Base-by-base conservation (phyloP, 2,329 filamentous ascomycete genomes). In the Pestalotiopsis sp. region DNA sequence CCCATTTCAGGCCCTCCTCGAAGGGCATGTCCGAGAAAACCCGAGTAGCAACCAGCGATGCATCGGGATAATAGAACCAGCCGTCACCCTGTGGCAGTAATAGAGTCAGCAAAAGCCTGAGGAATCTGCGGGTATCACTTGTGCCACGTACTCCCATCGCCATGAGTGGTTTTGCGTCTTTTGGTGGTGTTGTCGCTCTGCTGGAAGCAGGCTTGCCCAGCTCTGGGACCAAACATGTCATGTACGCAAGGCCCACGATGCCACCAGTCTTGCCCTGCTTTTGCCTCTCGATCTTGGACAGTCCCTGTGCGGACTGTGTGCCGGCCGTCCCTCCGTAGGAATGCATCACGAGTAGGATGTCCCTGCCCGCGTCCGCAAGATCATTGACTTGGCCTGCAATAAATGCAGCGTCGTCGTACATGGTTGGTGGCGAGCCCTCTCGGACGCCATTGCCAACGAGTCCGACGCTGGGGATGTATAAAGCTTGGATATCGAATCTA, bases 221-320 rank as follows among this genome's bases (percentile, higher is more conserved):
- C 13, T 72, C 66, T 2, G 72, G 70, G 2, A 78, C 66, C 12
- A 78, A 45, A 14, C 72, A 72, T 1, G 77, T 75, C 69, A 74
- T 74, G 66, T 81, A 82, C 7, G 72, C 79, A 23, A 76, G 69
- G 68, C 73, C 75, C 3, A 79, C 70, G 2, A 84, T 72, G 0
- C 81, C 81, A 2, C 82, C 83, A 62, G 75, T 78, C 69, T 80
- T 77, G 0, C 80, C 81, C 13, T 73, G 68, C n/a, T 71, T 70
- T 59, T 76, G 71, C 36, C 82, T 73, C 58, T 80, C 76, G 36
- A 71, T 69, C 64, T 81, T 79, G 7, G 75, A 72, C 6, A 81
- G 69, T 0, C 80, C 81, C 14, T 76, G 75, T 0, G 78, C 70
- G 4, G 77, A 78, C 68, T 81, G 77, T 4, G 77, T 73, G 9